These are phyloP conservation scores for Trichoderma afroharzianum DNA, from an alignment of 2,329 filamentous ascomycete genomes.

Conservation along the genomic window DNA sequence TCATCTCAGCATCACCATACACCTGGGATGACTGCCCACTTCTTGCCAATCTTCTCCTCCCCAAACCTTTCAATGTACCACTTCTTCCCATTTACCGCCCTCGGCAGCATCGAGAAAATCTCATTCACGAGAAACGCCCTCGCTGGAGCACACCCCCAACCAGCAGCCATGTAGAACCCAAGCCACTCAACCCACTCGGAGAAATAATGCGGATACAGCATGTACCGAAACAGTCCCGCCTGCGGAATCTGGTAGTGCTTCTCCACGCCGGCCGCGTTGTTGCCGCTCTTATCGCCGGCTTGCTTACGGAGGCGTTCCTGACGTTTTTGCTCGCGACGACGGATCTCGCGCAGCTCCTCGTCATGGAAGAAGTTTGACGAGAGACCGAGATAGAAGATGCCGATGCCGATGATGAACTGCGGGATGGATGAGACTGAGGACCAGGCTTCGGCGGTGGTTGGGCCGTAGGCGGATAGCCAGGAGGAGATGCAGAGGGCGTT, in stretches of 20 bases:
- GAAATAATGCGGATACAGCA: slow-evolving; percentile 92
- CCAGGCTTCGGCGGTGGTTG: slow-evolving; percentile 55
- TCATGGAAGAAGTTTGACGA: slow-evolving; percentile 84
- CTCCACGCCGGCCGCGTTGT: slow-evolving; percentile 39
- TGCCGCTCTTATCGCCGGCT: slow-evolving; percentile 25
- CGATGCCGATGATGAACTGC: slow-evolving; percentile 61
- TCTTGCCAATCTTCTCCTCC: slow-evolving; percentile 68
- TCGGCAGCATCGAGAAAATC: slow-evolving; percentile 81
- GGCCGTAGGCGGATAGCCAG: slow-evolving; percentile 80
- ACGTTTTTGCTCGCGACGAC: slow-evolving; percentile 62
- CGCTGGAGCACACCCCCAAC: slow-evolving; percentile 67
- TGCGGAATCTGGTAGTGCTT: slow-evolving; percentile 87
- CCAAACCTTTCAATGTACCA: slow-evolving; percentile 94
- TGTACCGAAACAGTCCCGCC: slow-evolving; percentile 74
- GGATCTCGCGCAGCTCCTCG: slow-evolving; percentile 82
- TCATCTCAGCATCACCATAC: slow-evolving; percentile 36
- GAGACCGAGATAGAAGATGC: slow-evolving; percentile 73
- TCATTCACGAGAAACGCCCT: slow-evolving; percentile 83
- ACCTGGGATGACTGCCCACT: slow-evolving; percentile 66
- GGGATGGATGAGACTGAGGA: slow-evolving; percentile 33
- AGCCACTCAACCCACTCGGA: slow-evolving; percentile 96
- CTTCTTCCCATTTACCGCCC: slow-evolving; percentile 72
- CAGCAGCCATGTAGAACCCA: slow-evolving; percentile 78
- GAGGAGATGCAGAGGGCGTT: slow-evolving; percentile 76
- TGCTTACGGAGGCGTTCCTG: slow-evolving; percentile 42